Conservation (phyloP, 2,329 filamentous ascomycete genomes). For the Venturia aucupariae region DNA sequence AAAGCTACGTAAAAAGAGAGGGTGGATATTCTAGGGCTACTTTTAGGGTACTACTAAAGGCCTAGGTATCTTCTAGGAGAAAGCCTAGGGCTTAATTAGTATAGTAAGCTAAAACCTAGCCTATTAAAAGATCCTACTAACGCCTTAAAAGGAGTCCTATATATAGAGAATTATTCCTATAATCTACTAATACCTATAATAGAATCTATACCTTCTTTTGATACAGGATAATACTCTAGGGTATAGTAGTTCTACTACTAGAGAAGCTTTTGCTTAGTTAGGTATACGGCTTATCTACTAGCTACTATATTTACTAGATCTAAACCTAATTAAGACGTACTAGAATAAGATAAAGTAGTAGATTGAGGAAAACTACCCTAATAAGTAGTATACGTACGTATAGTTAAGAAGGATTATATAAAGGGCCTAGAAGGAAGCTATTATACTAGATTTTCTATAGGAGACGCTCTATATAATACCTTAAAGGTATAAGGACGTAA, state of each 20-base stretch:
- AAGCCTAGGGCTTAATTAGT: slow-evolving; percentile 24
- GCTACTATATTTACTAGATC: no score
- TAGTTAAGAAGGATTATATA: no score
- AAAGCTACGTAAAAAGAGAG: slow-evolving; percentile 18
- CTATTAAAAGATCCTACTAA: not conserved
- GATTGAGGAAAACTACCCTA: no score
- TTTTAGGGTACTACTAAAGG: slow-evolving; percentile 22
- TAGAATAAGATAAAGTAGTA: no score
- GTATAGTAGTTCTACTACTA: not conserved
- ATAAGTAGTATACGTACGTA: no score
- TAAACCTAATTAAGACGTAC: no score
- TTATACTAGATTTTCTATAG: no score
- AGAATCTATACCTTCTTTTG: not conserved
- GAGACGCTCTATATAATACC: no score
- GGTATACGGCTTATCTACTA: no score
- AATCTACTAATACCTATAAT: not conserved
- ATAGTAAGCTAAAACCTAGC: not conserved
- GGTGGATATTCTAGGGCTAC: slow-evolving; percentile 26
- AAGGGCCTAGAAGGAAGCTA: no score
- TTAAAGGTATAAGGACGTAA: no score
- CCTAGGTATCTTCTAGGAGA: slow-evolving; percentile 24
- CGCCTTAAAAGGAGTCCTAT: not conserved
- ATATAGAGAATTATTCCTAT: not conserved
- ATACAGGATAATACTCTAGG: not conserved
- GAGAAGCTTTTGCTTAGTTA: no score